phyloP scores from a whole-genome alignment of 2,329 filamentous ascomycete species.

The Sphaerostilbella broomeana region DNA sequence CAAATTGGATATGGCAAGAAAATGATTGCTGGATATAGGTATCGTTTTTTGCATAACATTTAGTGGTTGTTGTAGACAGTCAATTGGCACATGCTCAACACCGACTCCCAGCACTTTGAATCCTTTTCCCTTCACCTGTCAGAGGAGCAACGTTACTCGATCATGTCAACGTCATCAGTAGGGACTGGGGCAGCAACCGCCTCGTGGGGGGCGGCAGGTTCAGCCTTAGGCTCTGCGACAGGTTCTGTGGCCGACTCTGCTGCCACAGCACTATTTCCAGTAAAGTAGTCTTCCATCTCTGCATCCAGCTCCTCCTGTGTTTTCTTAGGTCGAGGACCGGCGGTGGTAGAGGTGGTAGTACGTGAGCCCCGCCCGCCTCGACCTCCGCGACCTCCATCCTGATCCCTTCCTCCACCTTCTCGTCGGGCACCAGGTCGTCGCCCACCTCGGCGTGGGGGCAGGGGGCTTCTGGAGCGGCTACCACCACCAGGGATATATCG shows the following conservation, averaged over 20 bases:
- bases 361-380: constrained; percentile 27
- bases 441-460: constrained; percentile 45
- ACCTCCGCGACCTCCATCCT: constrained; percentile 28
- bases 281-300: constrained; percentile 96
- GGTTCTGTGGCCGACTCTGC: constrained; percentile 23
- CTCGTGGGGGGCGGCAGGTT: constrained; percentile 29
- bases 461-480: constrained; percentile 53
- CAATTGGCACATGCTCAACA: constrained; percentile 1
- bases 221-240: constrained; percentile 13
- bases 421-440: constrained; percentile 45
- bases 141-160: constrained; percentile 40
- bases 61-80: no score
- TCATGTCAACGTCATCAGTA: constrained; percentile 63
- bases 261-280: constrained; percentile 33
- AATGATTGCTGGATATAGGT: no score
- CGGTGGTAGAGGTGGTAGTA: constrained; percentile 40
- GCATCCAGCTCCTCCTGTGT: constrained; percentile 88
- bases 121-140: constrained; percentile 19
- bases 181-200: constrained; percentile 22
- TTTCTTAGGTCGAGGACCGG: constrained; percentile 60
- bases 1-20: no score
- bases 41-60: no score
- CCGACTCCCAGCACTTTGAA: constrained; percentile 8
- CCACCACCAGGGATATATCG: constrained; percentile 64
- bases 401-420: constrained; percentile 29